Evolutionary conservation across 148 eudicot genomes (phyloP).

Genomic region (Polygonum aviculare): DNA sequence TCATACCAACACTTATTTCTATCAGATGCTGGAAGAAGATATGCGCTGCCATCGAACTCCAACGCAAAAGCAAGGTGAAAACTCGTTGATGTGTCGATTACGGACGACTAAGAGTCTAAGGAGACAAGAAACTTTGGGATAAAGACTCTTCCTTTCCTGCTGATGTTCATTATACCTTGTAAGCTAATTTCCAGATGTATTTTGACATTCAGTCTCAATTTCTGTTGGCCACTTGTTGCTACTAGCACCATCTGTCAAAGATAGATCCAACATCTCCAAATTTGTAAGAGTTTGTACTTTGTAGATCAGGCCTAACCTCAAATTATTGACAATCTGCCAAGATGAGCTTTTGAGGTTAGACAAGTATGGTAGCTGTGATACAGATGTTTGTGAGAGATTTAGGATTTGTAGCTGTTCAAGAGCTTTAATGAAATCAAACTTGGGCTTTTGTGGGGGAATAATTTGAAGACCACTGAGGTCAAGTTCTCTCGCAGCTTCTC

Average conservation of each 20-base stretch:
- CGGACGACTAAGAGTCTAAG: neutral
- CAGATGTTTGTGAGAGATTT: constrained; percentile 8
- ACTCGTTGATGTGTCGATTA: constrained; percentile 16
- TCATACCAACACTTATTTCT: constrained; percentile 56
- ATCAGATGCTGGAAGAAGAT: constrained; percentile 79
- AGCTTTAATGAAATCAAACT: constrained; percentile 12
- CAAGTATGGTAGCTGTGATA: constrained; percentile 19
- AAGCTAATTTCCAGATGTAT: no score
- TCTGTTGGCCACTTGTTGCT: neutral
- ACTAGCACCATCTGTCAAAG: constrained; percentile 7
- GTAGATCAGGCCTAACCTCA: constrained; percentile 12
- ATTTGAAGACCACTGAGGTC: constrained; percentile 16
- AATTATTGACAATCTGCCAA: constrained; percentile 17
- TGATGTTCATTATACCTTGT: neutral
- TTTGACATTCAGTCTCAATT: neutral
- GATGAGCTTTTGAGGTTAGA: constrained; percentile 19
- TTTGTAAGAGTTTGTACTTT: constrained; percentile 12
- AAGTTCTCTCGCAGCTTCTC: constrained; percentile 26
- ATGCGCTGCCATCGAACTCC: constrained; percentile 37
- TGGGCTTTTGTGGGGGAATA: neutral
- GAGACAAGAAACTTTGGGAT: neutral
- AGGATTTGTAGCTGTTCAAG: constrained; percentile 13
- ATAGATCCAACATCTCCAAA: constrained; percentile 29
- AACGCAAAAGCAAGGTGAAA: constrained; percentile 51
- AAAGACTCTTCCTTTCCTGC: neutral